Base-by-base conservation (phyloP, 257 asterid species). In the Solanum ossicruentum region DNA sequence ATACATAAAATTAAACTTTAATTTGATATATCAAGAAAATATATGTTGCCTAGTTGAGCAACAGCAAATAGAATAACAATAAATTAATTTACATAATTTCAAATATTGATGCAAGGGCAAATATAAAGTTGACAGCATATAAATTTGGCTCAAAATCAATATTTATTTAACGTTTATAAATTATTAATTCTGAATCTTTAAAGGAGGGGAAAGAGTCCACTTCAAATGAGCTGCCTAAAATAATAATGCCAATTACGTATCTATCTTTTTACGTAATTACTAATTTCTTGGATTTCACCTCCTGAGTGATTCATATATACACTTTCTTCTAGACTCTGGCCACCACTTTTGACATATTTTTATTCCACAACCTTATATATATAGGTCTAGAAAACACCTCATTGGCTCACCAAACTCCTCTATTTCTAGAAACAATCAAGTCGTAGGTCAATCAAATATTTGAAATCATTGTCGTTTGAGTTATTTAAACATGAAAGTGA, bases 401-500 rank as follows among this genome's bases (percentile, higher is more conserved):
- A 16, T 8, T 69, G 7, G 1, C 13, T 69, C 78, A 69, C 20
- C 26, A 36, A 69, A 36, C n/a, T 0, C 49, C 15, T 3, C 49
- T 21, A 28, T 12, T 8, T 28, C 20, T 26, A 28, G 6, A 28
- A 66, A 3, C 18, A n/a, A 66, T 6, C 15, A 13, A 28, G 49
- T 45, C 49, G 1, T 21, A 1, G 26, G 17, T 21, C 70, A 61
- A 61, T 61, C 8, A 61, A 4, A 2, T 61, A 4, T 9, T 58
- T 20, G 3, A 43, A 43, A 43, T 1, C 7, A 8, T 7, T 43
- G 18, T 10, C 20, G 65, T 57, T 3, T 8, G 51, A 45, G 23
- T 39, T 36, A 49, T 1, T 36, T 18, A 43, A 88, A 91, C 94
- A 88, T 87, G 91, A 93, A 91, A 90, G 91, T 86, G 85, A 85